phyloP scores from a whole-genome alignment of 495 filamentous ascomycete genomes.

The Neurospora cerealis region DNA sequence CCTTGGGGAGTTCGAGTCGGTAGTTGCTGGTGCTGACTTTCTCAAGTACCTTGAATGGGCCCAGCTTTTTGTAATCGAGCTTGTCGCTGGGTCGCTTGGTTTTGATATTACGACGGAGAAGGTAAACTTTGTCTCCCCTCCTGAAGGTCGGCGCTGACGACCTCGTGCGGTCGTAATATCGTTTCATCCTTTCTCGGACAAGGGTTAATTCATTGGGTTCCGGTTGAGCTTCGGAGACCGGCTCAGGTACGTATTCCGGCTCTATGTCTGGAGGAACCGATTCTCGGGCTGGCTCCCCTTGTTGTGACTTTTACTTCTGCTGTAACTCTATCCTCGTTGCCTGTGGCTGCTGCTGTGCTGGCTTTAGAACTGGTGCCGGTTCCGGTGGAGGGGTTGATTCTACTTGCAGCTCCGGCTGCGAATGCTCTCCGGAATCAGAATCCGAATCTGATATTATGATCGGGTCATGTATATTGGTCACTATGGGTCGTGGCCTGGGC shows the following conservation, averaged over 20 bases:
- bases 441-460: not conserved
- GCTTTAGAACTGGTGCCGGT: not conserved
- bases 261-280: not conserved
- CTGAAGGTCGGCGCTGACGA: slow-evolving; percentile 14
- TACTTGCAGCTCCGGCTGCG: not conserved
- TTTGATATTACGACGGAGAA: slow-evolving; percentile 22
- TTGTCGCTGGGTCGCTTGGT: slow-evolving; percentile 22
- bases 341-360: not conserved
- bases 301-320: not conserved
- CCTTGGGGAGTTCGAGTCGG: too few species aligned
- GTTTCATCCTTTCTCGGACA: not conserved
- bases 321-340: not conserved
- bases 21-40: too few species aligned
- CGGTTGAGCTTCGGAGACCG: not conserved
- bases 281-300: not conserved
- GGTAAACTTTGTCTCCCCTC: slow-evolving; percentile 23
- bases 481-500: not conserved
- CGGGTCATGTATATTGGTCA: not conserved
- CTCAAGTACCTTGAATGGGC: slow-evolving; percentile 9
- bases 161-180: slow-evolving; percentile 12
- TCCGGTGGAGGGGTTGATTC: not conserved
- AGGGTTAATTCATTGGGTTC: not conserved
- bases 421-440: not conserved
- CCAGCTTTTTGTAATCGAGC: slow-evolving; percentile 20
- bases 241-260: not conserved